phyloP scores from a whole-genome alignment of 768 basidiomycete species.

The Rhizopogon roseolus region DNA sequence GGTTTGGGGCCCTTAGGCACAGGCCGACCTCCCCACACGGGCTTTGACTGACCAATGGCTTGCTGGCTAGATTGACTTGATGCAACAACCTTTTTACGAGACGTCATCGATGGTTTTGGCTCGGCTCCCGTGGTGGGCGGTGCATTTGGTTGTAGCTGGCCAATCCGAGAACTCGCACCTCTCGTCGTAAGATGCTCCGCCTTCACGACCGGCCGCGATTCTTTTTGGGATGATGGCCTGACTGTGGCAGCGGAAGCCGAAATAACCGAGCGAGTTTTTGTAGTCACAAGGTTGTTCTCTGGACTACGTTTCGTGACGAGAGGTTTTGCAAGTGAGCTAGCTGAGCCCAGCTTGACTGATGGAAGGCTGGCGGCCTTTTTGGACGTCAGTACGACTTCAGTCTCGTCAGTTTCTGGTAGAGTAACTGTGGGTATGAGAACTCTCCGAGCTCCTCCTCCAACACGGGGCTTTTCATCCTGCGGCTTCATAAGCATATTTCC shows the following conservation, averaged over 20 bases:
- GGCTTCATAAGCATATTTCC: neutral
- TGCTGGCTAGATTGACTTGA: neutral
- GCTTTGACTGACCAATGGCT: neutral
- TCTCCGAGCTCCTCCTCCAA: constrained; percentile 23
- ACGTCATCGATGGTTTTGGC: neutral
- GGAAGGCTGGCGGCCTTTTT: neutral
- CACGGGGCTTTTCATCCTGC: constrained; percentile 1
- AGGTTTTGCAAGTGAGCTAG: neutral
- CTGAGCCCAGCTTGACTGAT: neutral
- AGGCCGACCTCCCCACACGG: constrained; percentile 1
- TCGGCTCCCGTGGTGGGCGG: neutral
- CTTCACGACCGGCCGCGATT: neutral
- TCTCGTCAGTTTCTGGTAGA: neutral
- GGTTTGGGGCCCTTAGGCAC: neutral
- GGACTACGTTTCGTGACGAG: neutral
- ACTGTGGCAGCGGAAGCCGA: neutral
- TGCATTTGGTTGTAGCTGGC: neutral
- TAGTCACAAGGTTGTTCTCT: neutral
- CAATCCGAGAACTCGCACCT: neutral
- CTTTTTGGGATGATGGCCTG: neutral
- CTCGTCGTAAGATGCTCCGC: neutral
- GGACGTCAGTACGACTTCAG: neutral
- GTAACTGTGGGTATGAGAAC: constrained; percentile 21
- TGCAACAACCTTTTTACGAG: neutral
- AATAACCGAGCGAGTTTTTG: neutral